These are phyloP conservation scores for Candida palmyrensis DNA, from an alignment of 805 yeast species.

Conservation along the genomic window DNA sequence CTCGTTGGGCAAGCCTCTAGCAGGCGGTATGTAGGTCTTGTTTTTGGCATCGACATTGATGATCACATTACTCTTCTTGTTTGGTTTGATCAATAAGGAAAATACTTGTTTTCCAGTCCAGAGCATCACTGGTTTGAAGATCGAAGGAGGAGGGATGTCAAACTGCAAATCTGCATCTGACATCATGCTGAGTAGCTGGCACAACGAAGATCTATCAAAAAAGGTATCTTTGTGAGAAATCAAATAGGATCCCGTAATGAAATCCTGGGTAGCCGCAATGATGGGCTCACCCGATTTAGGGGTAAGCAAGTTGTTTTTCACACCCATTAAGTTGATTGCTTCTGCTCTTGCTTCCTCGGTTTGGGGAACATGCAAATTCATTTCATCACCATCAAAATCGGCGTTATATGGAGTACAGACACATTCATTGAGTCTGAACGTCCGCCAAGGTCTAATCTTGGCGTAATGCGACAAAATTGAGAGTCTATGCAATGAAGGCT, in stretches of 20 bases:
- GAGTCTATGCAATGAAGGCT: slow-evolving; percentile 93
- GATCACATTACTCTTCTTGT: slow-evolving; percentile 64
- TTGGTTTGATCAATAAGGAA: slow-evolving; percentile 82
- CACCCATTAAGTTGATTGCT: slow-evolving; percentile 98
- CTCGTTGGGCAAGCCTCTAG: slow-evolving; percentile 67
- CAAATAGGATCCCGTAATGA: slow-evolving; percentile 92
- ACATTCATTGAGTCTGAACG: slow-evolving; percentile 95
- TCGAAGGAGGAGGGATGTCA: slow-evolving; percentile 94
- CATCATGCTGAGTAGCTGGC: slow-evolving; percentile 90
- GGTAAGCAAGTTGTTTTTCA: slow-evolving; percentile 86
- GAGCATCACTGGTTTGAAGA: slow-evolving; percentile 77
- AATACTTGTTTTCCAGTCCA: slow-evolving; percentile 99
- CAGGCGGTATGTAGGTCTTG: slow-evolving; percentile 82
- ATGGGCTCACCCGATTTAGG: slow-evolving; percentile 99
- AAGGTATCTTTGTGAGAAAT: slow-evolving; percentile 92
- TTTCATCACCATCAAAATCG: slow-evolving; percentile 99
- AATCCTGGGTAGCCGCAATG: slow-evolving; percentile 99
- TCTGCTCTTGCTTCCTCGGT: slow-evolving; percentile 99
- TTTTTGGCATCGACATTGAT: slow-evolving; percentile 93
- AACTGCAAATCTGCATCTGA: slow-evolving; percentile 84
- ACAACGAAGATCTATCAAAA: slow-evolving; percentile 79
- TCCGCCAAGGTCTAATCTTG: slow-evolving; percentile 95
- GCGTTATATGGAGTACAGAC: slow-evolving; percentile 99
- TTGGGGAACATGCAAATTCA: slow-evolving; percentile 98
- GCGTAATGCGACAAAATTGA: slow-evolving; percentile 95